phyloP scores from a whole-genome alignment of 768 basidiomycete species.

The Hydnomerulius pinastri region DNA sequence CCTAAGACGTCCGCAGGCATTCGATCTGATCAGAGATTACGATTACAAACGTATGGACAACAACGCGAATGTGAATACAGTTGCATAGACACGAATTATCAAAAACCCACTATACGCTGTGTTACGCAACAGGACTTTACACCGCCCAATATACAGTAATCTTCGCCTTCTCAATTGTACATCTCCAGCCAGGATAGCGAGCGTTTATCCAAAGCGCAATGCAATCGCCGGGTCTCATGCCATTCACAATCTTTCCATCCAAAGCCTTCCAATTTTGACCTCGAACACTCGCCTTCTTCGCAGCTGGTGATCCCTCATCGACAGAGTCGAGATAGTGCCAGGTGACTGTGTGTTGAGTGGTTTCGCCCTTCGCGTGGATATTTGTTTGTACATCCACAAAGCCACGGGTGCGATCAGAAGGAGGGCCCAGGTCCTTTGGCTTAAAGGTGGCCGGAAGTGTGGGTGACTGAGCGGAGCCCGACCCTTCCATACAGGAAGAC shows the following conservation, averaged over 20 bases:
- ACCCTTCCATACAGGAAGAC: background rate
- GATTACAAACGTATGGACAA: too few species aligned
- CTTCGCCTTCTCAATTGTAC: background rate
- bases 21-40: too few species aligned
- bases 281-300: background rate
- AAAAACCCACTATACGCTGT: too few species aligned
- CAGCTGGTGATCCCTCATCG: background rate
- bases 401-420: background rate
- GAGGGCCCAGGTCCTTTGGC: background rate
- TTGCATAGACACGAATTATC: too few species aligned
- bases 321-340: background rate
- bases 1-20: too few species aligned
- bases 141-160: conserved; percentile 9
- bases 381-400: background rate
- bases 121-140: too few species aligned
- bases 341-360: background rate
- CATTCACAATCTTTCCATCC: conserved; percentile 2
- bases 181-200: background rate
- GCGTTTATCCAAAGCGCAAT: conserved; percentile 11
- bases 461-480: background rate
- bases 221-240: conserved; percentile 2
- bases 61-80: too few species aligned
- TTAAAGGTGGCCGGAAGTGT: background rate
- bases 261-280: conserved; percentile 8
- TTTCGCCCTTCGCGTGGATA: background rate